A percentile compares a stretch with the other conserved stretches of the same genome.
Evolutionary conservation across 202 grass and related monocot genomes (phyloP).

Genomic region (Panicum virgatum): DNA sequence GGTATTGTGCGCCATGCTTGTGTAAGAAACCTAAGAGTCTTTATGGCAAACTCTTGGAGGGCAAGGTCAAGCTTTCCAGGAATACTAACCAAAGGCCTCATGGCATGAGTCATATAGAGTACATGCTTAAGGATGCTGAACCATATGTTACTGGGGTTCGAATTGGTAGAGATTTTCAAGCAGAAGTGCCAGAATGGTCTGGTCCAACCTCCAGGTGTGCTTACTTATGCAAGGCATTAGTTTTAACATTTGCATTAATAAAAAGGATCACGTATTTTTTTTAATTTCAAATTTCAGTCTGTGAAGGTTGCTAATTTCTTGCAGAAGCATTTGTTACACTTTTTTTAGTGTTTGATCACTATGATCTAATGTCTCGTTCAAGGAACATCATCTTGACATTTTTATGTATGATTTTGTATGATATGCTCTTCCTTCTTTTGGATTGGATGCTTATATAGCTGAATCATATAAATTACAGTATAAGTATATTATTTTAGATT

Average conservation of each 20-base stretch:
- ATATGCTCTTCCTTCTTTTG: background rate
- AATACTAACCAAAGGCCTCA: conserved; percentile 40
- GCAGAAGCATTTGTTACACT: background rate
- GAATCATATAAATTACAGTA: background rate
- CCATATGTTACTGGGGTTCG: conserved; percentile 70
- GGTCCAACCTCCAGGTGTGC: conserved; percentile 63
- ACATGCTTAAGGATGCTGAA: conserved; percentile 70
- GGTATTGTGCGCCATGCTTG: conserved; percentile 73
- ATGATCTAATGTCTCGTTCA: background rate
- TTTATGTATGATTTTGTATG: background rate
- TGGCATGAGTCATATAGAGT: conserved; percentile 61
- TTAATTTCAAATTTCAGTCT: conserved; percentile 22
- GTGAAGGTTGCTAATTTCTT: conserved; percentile 7
- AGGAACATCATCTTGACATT: background rate
- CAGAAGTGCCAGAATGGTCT: conserved; percentile 74
- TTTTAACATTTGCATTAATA: conserved; percentile 24
- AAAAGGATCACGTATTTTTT: conserved; percentile 33
- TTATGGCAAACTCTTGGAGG: conserved; percentile 39
- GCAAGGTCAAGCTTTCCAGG: conserved; percentile 36
- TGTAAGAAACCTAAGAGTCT: conserved; percentile 57
- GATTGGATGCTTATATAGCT: conserved; percentile 7
- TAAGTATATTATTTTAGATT: conserved; percentile 1
- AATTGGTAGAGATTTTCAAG: conserved; percentile 83
- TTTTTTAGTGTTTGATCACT: background rate
- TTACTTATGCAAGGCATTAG: conserved; percentile 36